Base-by-base conservation (phyloP, 2,329 filamentous ascomycete genomes). In the Ophiostoma montium region DNA sequence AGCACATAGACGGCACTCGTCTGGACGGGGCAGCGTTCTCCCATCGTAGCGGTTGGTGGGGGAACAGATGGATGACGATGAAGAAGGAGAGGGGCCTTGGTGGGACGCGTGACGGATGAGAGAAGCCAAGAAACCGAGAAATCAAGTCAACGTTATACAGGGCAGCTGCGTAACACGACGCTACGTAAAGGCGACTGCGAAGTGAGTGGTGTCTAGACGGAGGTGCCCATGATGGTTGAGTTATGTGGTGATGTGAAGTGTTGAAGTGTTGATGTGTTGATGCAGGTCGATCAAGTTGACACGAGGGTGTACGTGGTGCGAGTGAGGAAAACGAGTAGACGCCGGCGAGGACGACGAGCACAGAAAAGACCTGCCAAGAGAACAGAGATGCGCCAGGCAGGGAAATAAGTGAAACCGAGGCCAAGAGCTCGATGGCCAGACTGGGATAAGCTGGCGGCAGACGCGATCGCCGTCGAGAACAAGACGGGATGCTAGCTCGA, bases 1-100 rank as follows among this genome's bases (percentile, higher is more conserved):
- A 72, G 63, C 10, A 74, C 60, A 36, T 71, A 70, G 21, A 74
- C 70, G 27, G 70, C 69, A 56, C 70, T 73, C 52, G 68, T 74
- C 57, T 74, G 71, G 19, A 74, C 67, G 3, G 66, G 68, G 3
- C 51, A 27, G 30, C 50, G 51, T 15, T 54, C 51, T 13, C 46
- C 44, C 52, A 54, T 54, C 23, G 43, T 32, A 35, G 33, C n/a
- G n/a, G 15, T 21, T 8, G 3, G 50, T 13, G 21, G 16, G 13
- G 31, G 31, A 21, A 41, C 13, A n/a, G 16, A n/a, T n/a, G n/a
- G n/a, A n/a, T n/a, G n/a, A 19, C 7, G n/a, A 19, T n/a, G n/a
- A n/a, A n/a, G n/a, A n/a, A n/a, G 7, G 36, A 27, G 19, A 7
- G 31, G 18, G 8, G 10, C 11, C n/a, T n/a, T n/a, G n/a, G n/a